Percentiles rank a stretch among this genome's conserved stretches.
Conservation (phyloP, 805 yeast species). For the Ogataea nitratoaversa region DNA sequence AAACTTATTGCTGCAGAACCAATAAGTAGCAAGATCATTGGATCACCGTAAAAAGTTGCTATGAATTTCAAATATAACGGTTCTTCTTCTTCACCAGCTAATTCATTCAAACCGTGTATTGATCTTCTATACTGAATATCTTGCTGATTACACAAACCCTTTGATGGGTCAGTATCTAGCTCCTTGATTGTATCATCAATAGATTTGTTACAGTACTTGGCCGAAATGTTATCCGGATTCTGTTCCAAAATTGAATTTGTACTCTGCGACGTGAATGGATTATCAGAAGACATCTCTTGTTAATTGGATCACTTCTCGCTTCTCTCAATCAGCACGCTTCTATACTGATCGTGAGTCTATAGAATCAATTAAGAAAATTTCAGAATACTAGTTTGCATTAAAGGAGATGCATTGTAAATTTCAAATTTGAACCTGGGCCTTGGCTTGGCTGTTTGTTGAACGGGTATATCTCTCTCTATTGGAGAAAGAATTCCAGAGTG, state of each 20-base stretch:
- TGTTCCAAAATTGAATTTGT: conserved; percentile 6
- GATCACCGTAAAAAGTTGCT: conserved; percentile 83
- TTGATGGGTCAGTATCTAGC: conserved; percentile 53
- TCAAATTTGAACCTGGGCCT: too few relatives aligned
- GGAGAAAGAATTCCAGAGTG: too few relatives aligned
- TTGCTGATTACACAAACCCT: conserved; percentile 64
- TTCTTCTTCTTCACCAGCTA: conserved; percentile 74
- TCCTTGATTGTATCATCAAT: conserved; percentile 61
- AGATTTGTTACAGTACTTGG: conserved; percentile 55
- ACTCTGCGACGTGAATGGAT: conserved; percentile 24
- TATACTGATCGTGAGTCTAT: too few relatives aligned
- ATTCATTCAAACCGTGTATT: conserved; percentile 78
- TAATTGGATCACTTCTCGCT: too few relatives aligned
- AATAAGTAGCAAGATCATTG: conserved; percentile 78
- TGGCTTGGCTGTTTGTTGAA: too few relatives aligned
- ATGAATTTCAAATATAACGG: conserved; percentile 66
- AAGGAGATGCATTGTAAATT: too few relatives aligned
- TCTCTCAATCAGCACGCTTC: too few relatives aligned
- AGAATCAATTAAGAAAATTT: too few relatives aligned
- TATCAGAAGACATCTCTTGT: conserved; percentile 19
- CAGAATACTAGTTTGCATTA: too few relatives aligned
- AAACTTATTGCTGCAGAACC: conserved; percentile 88
- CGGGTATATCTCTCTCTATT: too few relatives aligned
- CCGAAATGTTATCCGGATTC: conserved; percentile 36
- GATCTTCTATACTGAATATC: conserved; percentile 71